Evolutionary conservation across 768 basidiomycete genomes (phyloP).

Genomic region (Trichaptum fuscoviolaceum): DNA sequence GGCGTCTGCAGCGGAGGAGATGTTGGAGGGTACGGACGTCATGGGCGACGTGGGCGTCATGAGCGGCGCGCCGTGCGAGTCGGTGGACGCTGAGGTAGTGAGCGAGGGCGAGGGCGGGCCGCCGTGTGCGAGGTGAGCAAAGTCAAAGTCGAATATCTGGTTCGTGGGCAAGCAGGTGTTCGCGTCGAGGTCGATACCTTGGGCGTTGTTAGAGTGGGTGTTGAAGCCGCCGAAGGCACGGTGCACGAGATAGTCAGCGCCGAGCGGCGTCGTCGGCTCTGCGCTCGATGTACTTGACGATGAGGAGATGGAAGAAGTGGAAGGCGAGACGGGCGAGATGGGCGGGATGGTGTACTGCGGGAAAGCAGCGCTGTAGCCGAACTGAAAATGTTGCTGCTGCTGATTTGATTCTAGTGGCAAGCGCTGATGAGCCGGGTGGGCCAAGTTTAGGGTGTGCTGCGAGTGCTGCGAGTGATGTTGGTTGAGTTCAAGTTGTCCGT

Average conservation of each 20-base stretch:
- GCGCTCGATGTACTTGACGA: conserved; percentile 19
- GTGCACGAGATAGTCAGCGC: conserved; percentile 43
- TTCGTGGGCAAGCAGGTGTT: conserved; percentile 54
- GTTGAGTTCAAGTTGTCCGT: too few relatives aligned
- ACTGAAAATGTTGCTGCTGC: too few relatives aligned
- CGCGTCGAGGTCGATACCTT: conserved; percentile 32
- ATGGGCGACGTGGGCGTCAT: conserved; percentile 24
- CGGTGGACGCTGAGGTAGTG: too few relatives aligned
- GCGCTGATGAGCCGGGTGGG: too few relatives aligned
- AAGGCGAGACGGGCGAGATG: conserved; percentile 45
- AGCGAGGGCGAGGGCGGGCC: too few relatives aligned
- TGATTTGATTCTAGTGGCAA: too few relatives aligned
- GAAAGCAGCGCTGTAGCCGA: background rate
- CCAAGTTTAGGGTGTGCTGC: too few relatives aligned
- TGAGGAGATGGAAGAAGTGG: conserved; percentile 46
- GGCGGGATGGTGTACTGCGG: conserved; percentile 19
- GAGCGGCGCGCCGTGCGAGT: conserved; percentile 23
- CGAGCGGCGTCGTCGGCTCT: conserved; percentile 34
- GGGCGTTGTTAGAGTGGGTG: conserved; percentile 42
- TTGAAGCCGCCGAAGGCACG: conserved; percentile 37
- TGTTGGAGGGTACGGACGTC: conserved; percentile 22
- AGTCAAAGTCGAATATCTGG: conserved; percentile 64
- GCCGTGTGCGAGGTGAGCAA: too few relatives aligned
- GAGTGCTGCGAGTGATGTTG: too few relatives aligned
- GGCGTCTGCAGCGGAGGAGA: conserved; percentile 31